Conservation (phyloP, 257 asterid genomes). For the Solanum chiquidenum region DNA sequence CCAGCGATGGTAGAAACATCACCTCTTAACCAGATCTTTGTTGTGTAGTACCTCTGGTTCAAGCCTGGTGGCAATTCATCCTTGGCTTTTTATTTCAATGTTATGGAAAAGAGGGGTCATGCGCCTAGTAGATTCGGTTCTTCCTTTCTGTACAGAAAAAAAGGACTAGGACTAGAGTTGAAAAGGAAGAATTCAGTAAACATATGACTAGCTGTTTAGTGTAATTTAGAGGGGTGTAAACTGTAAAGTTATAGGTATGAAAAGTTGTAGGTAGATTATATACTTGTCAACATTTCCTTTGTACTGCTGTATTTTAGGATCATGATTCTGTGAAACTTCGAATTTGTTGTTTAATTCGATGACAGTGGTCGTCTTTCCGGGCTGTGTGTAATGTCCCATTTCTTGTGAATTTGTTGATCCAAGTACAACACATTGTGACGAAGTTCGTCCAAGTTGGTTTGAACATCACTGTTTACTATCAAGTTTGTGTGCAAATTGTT, state of each 20-base stretch:
- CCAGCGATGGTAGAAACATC: slow-evolving; percentile 15
- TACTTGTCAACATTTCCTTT: not conserved
- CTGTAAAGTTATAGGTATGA: not conserved
- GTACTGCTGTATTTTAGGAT: not conserved
- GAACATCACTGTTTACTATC: not conserved
- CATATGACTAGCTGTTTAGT: not conserved
- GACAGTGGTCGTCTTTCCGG: not conserved
- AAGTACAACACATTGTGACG: not conserved
- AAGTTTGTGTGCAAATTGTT: not conserved
- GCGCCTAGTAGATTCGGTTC: not conserved
- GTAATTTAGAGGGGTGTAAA: not conserved
- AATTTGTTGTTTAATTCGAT: not conserved
- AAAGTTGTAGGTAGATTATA: not conserved
- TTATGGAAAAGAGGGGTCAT: not conserved
- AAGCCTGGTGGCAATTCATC: slow-evolving; percentile 72
- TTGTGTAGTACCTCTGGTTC: slow-evolving; percentile 8
- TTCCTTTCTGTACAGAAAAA: not conserved
- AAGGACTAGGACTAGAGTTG: not conserved
- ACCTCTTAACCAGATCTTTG: slow-evolving; percentile 10
- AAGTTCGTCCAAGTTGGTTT: not conserved
- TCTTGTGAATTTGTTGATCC: not conserved
- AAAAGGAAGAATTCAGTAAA: not conserved
- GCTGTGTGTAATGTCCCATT: not conserved
- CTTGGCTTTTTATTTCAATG: slow-evolving; percentile 48
- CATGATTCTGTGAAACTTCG: not conserved